Evolutionary conservation across 2,329 filamentous ascomycete species (phyloP).

Genomic region (Samsoniella hepiali): DNA sequence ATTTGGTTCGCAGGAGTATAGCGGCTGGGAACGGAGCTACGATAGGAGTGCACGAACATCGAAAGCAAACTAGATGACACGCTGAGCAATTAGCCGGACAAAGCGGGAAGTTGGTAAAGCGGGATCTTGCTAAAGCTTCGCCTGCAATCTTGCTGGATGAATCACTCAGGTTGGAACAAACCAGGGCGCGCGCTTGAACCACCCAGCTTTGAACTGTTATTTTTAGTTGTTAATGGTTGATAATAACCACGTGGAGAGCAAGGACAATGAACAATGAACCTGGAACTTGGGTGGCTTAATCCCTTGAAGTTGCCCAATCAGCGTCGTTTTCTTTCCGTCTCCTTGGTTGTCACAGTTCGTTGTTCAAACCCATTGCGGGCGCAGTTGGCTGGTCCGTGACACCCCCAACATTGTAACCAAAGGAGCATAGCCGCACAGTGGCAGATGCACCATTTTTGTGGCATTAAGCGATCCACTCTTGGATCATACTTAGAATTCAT

Average conservation of each 20-base stretch:
- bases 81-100: neutral
- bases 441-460: constrained; percentile 13
- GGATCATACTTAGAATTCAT: neutral
- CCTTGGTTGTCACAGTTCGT: constrained; percentile 9
- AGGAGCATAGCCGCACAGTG: constrained; percentile 7
- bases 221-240: constrained; percentile 10
- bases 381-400: constrained; percentile 18
- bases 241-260: constrained; percentile 14
- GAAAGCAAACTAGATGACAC: constrained; percentile 14
- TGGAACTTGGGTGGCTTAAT: constrained; percentile 9
- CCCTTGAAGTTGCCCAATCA: constrained; percentile 6
- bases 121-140: neutral
- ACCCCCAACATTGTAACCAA: constrained; percentile 13
- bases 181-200: neutral
- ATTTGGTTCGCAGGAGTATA: neutral
- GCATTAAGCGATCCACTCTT: constrained; percentile 6
- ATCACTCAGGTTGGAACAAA: neutral
- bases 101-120: neutral
- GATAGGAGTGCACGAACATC: constrained; percentile 8
- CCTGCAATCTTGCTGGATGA: neutral
- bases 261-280: constrained; percentile 14
- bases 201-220: constrained; percentile 13
- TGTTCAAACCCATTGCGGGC: constrained; percentile 16
- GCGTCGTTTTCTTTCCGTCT: neutral
- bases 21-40: neutral